These are phyloP conservation scores for Saccharomycopsis sp. DNA, from an alignment of 805 yeast species.

Conservation along the genomic window DNA sequence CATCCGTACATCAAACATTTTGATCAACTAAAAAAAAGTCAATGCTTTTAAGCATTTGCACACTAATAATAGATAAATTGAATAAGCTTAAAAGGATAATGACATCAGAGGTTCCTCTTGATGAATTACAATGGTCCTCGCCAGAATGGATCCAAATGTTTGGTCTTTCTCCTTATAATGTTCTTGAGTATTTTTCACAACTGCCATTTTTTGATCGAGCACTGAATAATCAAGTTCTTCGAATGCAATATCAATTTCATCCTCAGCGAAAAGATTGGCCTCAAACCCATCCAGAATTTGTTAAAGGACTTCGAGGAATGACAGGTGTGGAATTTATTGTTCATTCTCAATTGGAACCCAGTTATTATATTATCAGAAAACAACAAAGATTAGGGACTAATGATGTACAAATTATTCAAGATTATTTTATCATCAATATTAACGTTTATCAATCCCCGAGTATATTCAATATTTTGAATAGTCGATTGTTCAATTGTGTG, in stretches of 20 bases:
- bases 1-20: background rate
- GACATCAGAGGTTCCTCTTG: conserved; percentile 40
- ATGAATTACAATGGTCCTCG: conserved; percentile 92
- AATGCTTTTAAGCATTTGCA: background rate
- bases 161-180: conserved; percentile 82
- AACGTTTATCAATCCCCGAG: conserved; percentile 87
- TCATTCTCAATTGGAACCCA: conserved; percentile 72
- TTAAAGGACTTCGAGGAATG: conserved; percentile 61
- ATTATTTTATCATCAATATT: conserved; percentile 84
- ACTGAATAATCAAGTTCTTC: conserved; percentile 86
- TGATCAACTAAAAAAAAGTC: background rate
- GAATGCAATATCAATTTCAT: conserved; percentile 90
- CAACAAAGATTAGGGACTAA: conserved; percentile 43
- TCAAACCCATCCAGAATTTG: conserved; percentile 30
- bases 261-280: conserved; percentile 30
- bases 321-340: conserved; percentile 79
- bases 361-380: conserved; percentile 83
- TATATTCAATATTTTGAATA: conserved; percentile 58
- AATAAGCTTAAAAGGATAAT: background rate
- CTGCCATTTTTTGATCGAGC: conserved; percentile 94
- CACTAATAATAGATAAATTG: background rate
- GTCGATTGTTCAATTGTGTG: conserved; percentile 50
- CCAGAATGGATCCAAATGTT: conserved; percentile 95
- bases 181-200: conserved; percentile 83
- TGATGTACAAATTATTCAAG: conserved; percentile 43